Base-by-base conservation (phyloP, 2,329 filamentous ascomycete species). In the Aspergillus hortae region DNA sequence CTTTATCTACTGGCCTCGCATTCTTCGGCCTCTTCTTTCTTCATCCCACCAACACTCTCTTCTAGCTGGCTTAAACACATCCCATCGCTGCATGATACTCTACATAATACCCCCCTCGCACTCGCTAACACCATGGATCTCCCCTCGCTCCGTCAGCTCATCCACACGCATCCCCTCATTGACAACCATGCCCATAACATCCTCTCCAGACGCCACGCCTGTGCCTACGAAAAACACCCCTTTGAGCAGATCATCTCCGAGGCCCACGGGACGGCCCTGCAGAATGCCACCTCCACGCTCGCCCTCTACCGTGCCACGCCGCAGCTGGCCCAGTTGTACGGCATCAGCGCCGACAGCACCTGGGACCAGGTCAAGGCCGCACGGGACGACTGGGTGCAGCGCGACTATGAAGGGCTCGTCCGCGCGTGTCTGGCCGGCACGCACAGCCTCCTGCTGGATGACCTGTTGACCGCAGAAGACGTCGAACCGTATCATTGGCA, bases 391-490 rank as follows among this genome's bases (percentile, higher is more conserved):
- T 74, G 74, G 63, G 67, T 82, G 7, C 65, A 74, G 23, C 68
- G 71, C 17, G 73, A 80, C 53, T 79, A 81, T 50, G 74, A 83
- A 4, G 78, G 70, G 2, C 84, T 90, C 76, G 76, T 82, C 10
- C 76, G 73, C 42, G 77, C 76, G 56, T 94, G 89, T 60, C 77
- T 95, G 4, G 70, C 81, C 11, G 89, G 89, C 1, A 88, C 89
- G 25, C 84, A 92, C 66, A 83, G 81, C 1, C 76, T 92, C 10
- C 76, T 95, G 1, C 79, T 95, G n/a, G 90, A 94, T 59, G 89
- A 94, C 68, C 86, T 89, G 0, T 72, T 92, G 6, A 79, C 81
- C 48, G 73, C 76, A 12, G 73, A 74, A 2, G 77, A 80, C 6
- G 79, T 83, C 1, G 80, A 88, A 58, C 67, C 76, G 0, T 88